Base-by-base conservation (phyloP, 208 protist species). In the Leishmania aethiopica region DNA sequence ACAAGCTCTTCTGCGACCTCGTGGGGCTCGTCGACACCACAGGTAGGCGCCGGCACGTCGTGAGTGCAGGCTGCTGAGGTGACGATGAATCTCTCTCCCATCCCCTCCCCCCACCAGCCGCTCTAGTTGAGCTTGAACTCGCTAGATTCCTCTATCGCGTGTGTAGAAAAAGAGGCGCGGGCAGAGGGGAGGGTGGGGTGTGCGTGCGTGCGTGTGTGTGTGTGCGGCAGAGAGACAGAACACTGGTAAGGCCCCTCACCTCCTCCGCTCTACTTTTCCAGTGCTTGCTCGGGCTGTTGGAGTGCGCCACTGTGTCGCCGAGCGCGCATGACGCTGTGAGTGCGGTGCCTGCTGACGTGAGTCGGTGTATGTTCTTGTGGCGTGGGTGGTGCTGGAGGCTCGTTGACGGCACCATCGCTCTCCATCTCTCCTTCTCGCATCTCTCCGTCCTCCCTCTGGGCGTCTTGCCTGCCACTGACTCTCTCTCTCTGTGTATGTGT, bases 1-100 rank as follows among this genome's bases (percentile, higher is more conserved):
- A 88, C 75, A 84, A 88, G 74, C 80, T 94, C 13, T 97, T 97
- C 78, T 88, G 92, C 45, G 87, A 93, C 67, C 78, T 95, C 42
- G 90, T 95, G 7, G 94, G 94, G 0, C 77, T 97, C 10, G 69
- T 79, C 0, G 35, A 45, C 35, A 2, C 82, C 74, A 22, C 71
- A 84, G 66, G 71, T 74, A 25, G 57, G 49, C 6, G 76, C 66
- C 1, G 64, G 53, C 32, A 78, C 37, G 19, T 80, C 57, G 37
- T 66, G 77, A 32, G 25, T 53, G 7, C 13, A 73, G 25, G 22
- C 3, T 1, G 4, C 22, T 53, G 22, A 73, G 69, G 0, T 28
- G 3, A 42, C 0, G 69, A 32, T 0, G 49, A 19, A 73, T 32
- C 17, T 51, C 69, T 73, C 25, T 35, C 25, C 25, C 40, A 42